phyloP scores from a whole-genome alignment of 2,329 filamentous ascomycete species.

The Botrytis galanthina region DNA sequence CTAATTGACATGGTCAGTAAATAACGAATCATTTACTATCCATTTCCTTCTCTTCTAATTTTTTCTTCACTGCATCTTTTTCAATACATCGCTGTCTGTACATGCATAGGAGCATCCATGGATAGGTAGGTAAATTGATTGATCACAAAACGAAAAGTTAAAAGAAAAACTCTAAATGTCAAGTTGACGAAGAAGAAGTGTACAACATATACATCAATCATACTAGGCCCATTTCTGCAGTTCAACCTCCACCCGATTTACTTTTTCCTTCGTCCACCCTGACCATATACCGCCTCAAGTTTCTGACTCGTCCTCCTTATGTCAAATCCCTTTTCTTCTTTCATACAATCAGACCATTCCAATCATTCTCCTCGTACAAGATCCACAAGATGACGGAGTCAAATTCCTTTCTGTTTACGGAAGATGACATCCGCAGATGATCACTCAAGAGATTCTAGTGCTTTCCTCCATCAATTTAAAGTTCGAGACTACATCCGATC shows the following conservation, averaged over 20 bases:
- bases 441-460: background rate
- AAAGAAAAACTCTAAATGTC: background rate
- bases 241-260: background rate
- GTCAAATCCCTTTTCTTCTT: background rate
- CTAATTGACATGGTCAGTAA: background rate
- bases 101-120: background rate
- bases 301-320: background rate
- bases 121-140: background rate
- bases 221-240: background rate
- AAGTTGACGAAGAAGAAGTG: too few relatives aligned
- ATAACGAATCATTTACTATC: background rate
- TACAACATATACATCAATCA: too few relatives aligned
- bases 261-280: background rate
- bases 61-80: background rate
- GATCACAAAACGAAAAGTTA: background rate
- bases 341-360: background rate
- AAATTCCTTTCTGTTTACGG: background rate
- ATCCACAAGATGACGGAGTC: background rate
- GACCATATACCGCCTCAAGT: background rate
- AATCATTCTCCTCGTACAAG: background rate
- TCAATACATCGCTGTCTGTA: background rate
- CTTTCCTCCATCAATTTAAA: background rate
- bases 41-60: background rate
- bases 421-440: background rate
- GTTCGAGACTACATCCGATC: background rate